Percentiles rank a stretch among this genome's conserved stretches.
phyloP scores from a whole-genome alignment of 2,329 filamentous ascomycete genomes.

The Penicillium hordei region DNA sequence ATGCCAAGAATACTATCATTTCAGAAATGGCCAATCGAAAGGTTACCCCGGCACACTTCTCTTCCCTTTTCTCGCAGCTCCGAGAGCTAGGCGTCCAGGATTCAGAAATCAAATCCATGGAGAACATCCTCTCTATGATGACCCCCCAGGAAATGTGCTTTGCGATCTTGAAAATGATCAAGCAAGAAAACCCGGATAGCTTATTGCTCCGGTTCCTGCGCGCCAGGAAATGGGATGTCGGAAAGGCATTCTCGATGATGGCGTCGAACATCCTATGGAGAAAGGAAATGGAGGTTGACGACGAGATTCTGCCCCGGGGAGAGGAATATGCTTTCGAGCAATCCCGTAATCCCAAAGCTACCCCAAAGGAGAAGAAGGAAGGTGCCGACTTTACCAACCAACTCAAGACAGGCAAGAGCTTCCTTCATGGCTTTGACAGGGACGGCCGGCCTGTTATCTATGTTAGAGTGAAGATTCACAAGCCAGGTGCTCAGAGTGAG shows the following conservation, averaged over 20 bases:
- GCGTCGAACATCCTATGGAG: slow-evolving; percentile 90
- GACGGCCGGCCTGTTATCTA: slow-evolving; percentile 72
- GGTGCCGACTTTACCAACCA: slow-evolving; percentile 21
- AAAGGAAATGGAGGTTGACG: slow-evolving; percentile 78
- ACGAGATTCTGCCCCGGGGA: slow-evolving; percentile 73
- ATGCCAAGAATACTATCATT: slow-evolving; percentile 16
- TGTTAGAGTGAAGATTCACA: slow-evolving; percentile 77
- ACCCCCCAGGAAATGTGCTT: slow-evolving; percentile 72
- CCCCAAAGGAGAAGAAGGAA: slow-evolving; percentile 16
- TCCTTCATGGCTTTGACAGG: slow-evolving; percentile 22
- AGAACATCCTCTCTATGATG: slow-evolving; percentile 59
- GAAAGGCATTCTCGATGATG: slow-evolving; percentile 85
- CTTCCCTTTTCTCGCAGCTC: slow-evolving; percentile 18
- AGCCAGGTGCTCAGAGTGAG: slow-evolving; percentile 76
- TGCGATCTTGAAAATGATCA: slow-evolving; percentile 85
- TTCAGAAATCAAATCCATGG: slow-evolving; percentile 21
- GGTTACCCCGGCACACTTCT: slow-evolving; percentile 19
- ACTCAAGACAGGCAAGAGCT: slow-evolving; percentile 22
- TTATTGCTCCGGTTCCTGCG: slow-evolving; percentile 74
- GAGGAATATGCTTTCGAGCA: slow-evolving; percentile 64
- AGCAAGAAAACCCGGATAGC: slow-evolving; percentile 87
- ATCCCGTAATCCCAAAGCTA: slow-evolving; percentile 46
- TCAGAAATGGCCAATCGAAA: slow-evolving; percentile 19
- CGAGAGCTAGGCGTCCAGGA: slow-evolving; percentile 20
- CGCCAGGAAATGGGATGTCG: slow-evolving; percentile 86